Conservation (phyloP, 176 grass and related monocot species). For the sorghum (Sorghum bicolor) region DNA sequence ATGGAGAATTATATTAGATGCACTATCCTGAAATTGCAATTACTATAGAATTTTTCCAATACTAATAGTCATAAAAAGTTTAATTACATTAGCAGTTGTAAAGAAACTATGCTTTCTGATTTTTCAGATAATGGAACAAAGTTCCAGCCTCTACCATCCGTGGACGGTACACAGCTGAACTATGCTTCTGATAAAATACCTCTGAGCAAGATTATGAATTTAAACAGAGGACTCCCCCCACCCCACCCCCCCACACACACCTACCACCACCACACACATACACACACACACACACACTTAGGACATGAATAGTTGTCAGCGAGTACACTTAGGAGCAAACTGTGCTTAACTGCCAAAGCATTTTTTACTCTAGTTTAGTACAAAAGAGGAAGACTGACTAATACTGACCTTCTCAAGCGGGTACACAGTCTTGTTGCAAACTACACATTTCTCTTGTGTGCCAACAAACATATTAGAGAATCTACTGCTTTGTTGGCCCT, state of each 20-base stretch:
- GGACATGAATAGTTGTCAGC: background rate
- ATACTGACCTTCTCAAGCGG: constrained; percentile 82
- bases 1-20: background rate
- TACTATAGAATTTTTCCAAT: background rate
- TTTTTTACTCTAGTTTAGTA: constrained; percentile 10
- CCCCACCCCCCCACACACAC: no score
- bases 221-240: background rate
- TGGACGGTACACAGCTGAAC: no score
- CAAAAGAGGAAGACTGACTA: constrained; percentile 13
- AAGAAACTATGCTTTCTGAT: background rate
- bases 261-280: no score
- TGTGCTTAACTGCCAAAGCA: background rate
- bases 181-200: constrained; percentile 16
- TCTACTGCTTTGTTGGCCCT: constrained; percentile 64
- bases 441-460: constrained; percentile 89
- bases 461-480: constrained; percentile 85
- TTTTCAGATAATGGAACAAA: no score
- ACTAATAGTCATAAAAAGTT: background rate
- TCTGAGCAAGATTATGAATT: background rate
- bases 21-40: background rate
- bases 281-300: background rate
- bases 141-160: no score
- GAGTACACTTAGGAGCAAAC: constrained; percentile 4
- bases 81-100: constrained; percentile 3
- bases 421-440: constrained; percentile 92